These are phyloP conservation scores for Rhynchospora pubera DNA, from an alignment of 176 grass and related monocot species.

Conservation along the genomic window DNA sequence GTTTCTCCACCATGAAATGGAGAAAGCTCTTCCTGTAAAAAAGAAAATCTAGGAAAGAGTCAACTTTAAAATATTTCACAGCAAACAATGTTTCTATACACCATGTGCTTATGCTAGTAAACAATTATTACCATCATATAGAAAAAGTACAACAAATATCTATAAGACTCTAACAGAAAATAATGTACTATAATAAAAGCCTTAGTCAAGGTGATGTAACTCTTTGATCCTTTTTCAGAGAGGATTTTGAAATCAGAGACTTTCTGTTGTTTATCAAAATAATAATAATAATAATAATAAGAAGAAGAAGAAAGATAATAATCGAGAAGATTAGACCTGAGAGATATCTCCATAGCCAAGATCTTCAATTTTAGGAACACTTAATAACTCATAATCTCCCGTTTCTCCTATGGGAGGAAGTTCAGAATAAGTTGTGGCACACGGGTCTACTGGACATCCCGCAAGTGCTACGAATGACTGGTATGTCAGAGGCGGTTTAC, in stretches of 20 bases:
- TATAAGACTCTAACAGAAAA: not conserved
- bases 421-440: slow-evolving; percentile 42
- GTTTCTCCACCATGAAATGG: slow-evolving; percentile 60
- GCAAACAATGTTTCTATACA: not conserved
- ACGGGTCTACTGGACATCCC: slow-evolving; percentile 38
- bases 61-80: not conserved
- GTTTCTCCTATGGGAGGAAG: slow-evolving; percentile 64
- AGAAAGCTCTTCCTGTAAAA: slow-evolving; percentile 66
- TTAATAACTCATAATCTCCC: slow-evolving; percentile 41
- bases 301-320: not conserved
- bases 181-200: not conserved
- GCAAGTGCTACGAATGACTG: slow-evolving; percentile 57
- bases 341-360: slow-evolving; percentile 77
- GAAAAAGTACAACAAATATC: not conserved
- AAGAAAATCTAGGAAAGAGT: not conserved
- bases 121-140: not conserved
- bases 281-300: not conserved
- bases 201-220: not conserved
- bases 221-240: not conserved
- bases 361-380: slow-evolving; percentile 54
- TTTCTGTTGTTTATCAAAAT: not conserved
- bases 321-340: slow-evolving; percentile 28
- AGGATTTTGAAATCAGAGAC: not conserved
- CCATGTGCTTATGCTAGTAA: not conserved
- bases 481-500: slow-evolving; percentile 61